phyloP scores from a whole-genome alignment of 805 yeast species.

The Candida endomychidarum region DNA sequence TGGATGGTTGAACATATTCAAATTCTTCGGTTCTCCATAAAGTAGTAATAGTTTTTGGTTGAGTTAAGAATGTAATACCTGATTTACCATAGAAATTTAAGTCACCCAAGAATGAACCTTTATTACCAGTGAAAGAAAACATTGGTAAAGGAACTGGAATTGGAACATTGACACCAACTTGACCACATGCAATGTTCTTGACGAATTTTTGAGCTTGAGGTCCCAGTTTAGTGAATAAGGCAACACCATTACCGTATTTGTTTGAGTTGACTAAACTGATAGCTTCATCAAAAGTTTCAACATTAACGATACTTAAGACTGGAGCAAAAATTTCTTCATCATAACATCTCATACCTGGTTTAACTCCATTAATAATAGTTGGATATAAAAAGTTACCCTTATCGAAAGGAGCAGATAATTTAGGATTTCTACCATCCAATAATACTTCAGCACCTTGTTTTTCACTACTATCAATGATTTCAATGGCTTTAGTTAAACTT shows the following conservation, averaged over 20 bases:
- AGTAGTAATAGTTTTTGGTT: constrained; percentile 71
- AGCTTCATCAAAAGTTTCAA: constrained; percentile 66
- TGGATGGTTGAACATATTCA: constrained; percentile 51
- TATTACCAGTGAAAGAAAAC: constrained; percentile 78
- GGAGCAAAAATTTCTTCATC: constrained; percentile 81
- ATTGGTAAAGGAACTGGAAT: constrained; percentile 81
- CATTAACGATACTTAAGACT: constrained; percentile 61
- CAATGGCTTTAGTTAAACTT: constrained; percentile 53
- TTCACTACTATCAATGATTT: constrained; percentile 54
- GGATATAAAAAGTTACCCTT: constrained; percentile 75
- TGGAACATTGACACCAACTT: constrained; percentile 76
- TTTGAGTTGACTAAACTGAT: constrained; percentile 58
- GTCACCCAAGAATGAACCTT: constrained; percentile 75
- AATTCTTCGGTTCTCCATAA: constrained; percentile 60
- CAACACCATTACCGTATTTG: constrained; percentile 68
- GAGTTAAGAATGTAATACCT: constrained; percentile 71
- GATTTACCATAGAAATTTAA: constrained; percentile 77
- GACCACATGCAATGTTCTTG: constrained; percentile 69
- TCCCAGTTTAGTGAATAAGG: constrained; percentile 70
- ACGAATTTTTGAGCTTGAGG: constrained; percentile 69
- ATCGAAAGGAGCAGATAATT: constrained; percentile 28
- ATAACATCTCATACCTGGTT: constrained; percentile 69
- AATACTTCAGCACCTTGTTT: constrained; percentile 61
- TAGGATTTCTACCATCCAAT: constrained; percentile 61
- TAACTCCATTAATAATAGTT: constrained; percentile 59